phyloP scores from a whole-genome alignment of 2,329 filamentous ascomycete genomes.

The Westerdykella aurantiaca region DNA sequence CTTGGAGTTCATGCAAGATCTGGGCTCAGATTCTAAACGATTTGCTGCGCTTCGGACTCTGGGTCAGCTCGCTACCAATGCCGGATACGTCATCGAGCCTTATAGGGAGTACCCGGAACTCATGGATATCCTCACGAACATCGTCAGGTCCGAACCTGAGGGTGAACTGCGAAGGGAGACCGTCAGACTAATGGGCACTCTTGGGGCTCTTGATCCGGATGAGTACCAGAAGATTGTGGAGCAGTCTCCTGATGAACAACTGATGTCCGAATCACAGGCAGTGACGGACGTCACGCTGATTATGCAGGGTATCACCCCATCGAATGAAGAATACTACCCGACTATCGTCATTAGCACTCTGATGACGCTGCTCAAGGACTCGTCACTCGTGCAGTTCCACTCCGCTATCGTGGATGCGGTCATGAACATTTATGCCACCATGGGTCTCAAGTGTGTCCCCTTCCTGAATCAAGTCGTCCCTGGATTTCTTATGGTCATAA shows the following conservation, averaged over 20 bases:
- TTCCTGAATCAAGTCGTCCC: conserved; percentile 93
- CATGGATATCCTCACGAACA: conserved; percentile 84
- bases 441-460: conserved; percentile 91
- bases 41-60: conserved; percentile 87
- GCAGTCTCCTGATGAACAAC: conserved; percentile 74
- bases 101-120: conserved; percentile 94
- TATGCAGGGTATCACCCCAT: conserved; percentile 94
- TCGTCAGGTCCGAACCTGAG: conserved; percentile 87
- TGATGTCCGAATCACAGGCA: conserved; percentile 58
- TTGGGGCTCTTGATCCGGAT: conserved; percentile 92
- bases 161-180: conserved; percentile 85
- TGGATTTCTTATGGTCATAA: conserved; percentile 84
- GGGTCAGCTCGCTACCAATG: conserved; percentile 89
- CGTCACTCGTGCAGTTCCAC: conserved; percentile 83
- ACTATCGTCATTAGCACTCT: conserved; percentile 96
- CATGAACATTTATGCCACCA: conserved; percentile 96
- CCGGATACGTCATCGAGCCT: conserved; percentile 93
- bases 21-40: conserved; percentile 82
- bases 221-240: conserved; percentile 94
- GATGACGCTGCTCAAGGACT: conserved; percentile 84
- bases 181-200: conserved; percentile 91
- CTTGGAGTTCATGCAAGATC: conserved; percentile 86
- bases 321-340: conserved; percentile 96
- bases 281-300: conserved; percentile 94
- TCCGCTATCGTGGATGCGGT: conserved; percentile 93